Conservation (phyloP, 2,329 filamentous ascomycete genomes). For the Trichoderma oligosporum region DNA sequence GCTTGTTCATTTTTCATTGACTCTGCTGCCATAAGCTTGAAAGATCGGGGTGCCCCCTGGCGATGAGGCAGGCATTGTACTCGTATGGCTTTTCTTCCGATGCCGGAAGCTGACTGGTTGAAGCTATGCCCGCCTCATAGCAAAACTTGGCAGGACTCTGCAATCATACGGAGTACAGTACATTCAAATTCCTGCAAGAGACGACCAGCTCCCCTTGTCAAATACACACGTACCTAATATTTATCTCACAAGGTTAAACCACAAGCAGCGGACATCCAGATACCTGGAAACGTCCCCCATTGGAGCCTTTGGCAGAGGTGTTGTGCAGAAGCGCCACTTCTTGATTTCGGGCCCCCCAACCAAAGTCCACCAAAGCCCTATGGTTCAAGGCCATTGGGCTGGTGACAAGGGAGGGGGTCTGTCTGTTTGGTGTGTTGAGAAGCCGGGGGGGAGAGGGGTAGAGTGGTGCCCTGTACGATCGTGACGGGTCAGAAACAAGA, state of each 20-base stretch:
- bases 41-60: conserved; percentile 2
- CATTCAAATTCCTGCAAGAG: conserved; percentile 12
- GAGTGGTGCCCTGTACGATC: conserved; percentile 19
- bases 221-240: conserved; percentile 27
- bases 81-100: neutral
- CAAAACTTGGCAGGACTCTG: conserved; percentile 13
- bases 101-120: conserved; percentile 13
- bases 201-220: conserved; percentile 4
- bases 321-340: conserved; percentile 28
- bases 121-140: conserved; percentile 1
- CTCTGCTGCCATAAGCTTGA: neutral
- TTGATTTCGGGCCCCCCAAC: conserved; percentile 22
- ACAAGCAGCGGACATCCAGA: conserved; percentile 28
- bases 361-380: conserved; percentile 22
- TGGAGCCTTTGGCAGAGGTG: conserved; percentile 26
- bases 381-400: conserved; percentile 20
- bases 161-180: no score
- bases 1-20: neutral
- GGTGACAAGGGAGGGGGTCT: conserved; percentile 19
- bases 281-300: conserved; percentile 31
- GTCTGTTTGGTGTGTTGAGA: conserved; percentile 6
- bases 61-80: neutral
- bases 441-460: conserved; percentile 16
- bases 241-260: conserved; percentile 29
- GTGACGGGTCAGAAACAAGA: conserved; percentile 21